A percentile compares a stretch with the other conserved stretches of the same genome.
Evolutionary conservation across 2,329 filamentous ascomycete species (phyloP).

Genomic region (Dactylellina cionopaga): DNA sequence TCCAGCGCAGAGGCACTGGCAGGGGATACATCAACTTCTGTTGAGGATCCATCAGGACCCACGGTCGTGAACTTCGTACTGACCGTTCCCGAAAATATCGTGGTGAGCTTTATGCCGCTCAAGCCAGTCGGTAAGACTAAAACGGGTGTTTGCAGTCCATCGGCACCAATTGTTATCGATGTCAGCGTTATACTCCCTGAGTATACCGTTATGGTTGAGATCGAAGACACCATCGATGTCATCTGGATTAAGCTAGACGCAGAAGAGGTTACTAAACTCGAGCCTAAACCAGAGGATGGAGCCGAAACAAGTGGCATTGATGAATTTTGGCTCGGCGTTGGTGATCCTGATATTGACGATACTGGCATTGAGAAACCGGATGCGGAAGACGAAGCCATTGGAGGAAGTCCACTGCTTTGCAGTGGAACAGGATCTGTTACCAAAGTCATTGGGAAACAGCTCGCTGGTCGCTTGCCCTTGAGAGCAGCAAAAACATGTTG

Average conservation of each 20-base stretch:
- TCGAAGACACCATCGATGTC: not conserved
- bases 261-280: not conserved
- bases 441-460: constrained; percentile 5
- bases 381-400: not conserved
- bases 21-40: not conserved
- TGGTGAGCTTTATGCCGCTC: not conserved
- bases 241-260: not conserved
- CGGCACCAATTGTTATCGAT: not conserved
- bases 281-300: no score
- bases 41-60: not conserved
- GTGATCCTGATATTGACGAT: not conserved
- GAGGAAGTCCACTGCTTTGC: not conserved
- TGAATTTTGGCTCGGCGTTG: not conserved
- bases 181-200: constrained; percentile 5
- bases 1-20: not conserved
- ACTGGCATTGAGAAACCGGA: not conserved
- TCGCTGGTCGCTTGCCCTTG: not conserved
- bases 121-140: constrained; percentile 2
- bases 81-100: constrained; percentile 5
- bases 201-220: constrained; percentile 2
- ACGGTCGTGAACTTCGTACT: not conserved
- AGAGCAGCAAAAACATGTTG: not conserved
- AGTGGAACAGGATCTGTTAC: constrained; percentile 3
- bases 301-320: not conserved
- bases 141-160: constrained; percentile 4